Evolutionary conservation across 768 basidiomycete species (phyloP), one percentile per base, ranked within the genome.

Genomic region (Tylopilus rubrobrunneus): DNA sequence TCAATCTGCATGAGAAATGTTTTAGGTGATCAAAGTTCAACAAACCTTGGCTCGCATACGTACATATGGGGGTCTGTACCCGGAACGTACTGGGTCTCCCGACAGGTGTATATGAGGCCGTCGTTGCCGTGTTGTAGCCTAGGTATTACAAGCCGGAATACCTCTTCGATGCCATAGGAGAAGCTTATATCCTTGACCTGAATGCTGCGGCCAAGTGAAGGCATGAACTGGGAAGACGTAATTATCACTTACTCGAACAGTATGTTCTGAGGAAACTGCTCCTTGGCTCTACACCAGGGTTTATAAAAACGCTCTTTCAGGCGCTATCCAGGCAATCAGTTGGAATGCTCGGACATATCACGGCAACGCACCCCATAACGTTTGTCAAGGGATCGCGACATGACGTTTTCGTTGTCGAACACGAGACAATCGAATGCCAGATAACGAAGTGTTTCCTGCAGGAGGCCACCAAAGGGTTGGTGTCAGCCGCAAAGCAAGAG

Each of bases 31-130:
- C 34, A 48, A 27, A 10, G 5, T 15, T 23, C 4, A 45, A 54
- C 23, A 34, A 19, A 49, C 19, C 31, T 39, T 42, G n/a, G 72
- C 85, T 62, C 55, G 92, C 89, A 95, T 88, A 60, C 89, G 64
- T 56, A 97, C 96, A 98, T 92, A 57, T 90, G 89, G 4, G 72
- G 67, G 66, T 99, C 97, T 11, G 97, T 98, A 25, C 90, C 92
- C 1, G 83, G 61, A 10, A 76, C 76, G 62, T 99, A 99, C 0
- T 83, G 82, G 7, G 92, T 82, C 65, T 80, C 87, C 10, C 88
- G 91, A 62, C 90, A 89, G 1, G 97, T 98, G 68, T 98, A 99
- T 62, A 99, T 96, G 52, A 99, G 82, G 0, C 97, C 97, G 62
- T 99, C 97, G 57, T 89, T 95, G 5, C 84, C 93, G 64, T 99